A percentile compares a stretch with the other conserved stretches of the same genome.
Conservation (phyloP, 1,284 basidiomycete species). For the Rhodotorula sp. region DNA sequence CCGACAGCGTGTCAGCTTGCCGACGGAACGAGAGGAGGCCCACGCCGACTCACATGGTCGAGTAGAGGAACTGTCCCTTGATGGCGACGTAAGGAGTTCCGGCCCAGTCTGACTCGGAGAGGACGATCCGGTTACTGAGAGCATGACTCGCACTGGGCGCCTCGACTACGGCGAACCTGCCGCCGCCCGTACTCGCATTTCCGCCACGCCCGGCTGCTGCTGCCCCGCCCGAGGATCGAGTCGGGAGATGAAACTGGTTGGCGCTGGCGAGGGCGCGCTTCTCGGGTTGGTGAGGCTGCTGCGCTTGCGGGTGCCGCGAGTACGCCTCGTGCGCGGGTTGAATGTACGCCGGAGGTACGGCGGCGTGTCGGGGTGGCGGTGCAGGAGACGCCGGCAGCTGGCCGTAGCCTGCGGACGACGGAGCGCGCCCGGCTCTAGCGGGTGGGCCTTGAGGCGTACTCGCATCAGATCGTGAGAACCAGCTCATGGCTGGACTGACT, state of each 20-base stretch:
- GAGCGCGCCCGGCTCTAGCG: not conserved
- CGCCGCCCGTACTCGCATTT: constrained; percentile 1
- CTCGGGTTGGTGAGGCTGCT: not conserved
- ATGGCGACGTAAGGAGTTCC: constrained; percentile 37
- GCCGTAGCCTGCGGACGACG: not conserved
- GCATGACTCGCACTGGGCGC: constrained; percentile 60
- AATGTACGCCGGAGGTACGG: constrained; percentile 42
- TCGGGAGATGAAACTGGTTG: constrained; percentile 5
- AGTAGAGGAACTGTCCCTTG: constrained; percentile 39
- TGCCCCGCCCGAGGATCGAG: not conserved
- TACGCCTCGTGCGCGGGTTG: constrained; percentile 27
- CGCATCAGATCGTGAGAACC: constrained; percentile 10
- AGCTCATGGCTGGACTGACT: constrained; percentile 3
- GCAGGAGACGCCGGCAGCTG: not conserved
- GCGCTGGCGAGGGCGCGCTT: constrained; percentile 5
- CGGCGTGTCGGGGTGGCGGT: not conserved
- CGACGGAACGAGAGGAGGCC: not conserved
- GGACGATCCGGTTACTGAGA: constrained; percentile 75
- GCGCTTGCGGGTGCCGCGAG: constrained; percentile 24
- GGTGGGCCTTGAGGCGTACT: not conserved
- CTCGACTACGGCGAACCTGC: constrained; percentile 50
- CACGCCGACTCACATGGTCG: constrained; percentile 26
- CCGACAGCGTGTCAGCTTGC: not conserved
- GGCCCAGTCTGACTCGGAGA: constrained; percentile 68
- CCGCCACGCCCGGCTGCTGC: not conserved